Evolutionary conservation across 495 filamentous ascomycete species (phyloP).

Genomic region (Tuber umbilicatum): DNA sequence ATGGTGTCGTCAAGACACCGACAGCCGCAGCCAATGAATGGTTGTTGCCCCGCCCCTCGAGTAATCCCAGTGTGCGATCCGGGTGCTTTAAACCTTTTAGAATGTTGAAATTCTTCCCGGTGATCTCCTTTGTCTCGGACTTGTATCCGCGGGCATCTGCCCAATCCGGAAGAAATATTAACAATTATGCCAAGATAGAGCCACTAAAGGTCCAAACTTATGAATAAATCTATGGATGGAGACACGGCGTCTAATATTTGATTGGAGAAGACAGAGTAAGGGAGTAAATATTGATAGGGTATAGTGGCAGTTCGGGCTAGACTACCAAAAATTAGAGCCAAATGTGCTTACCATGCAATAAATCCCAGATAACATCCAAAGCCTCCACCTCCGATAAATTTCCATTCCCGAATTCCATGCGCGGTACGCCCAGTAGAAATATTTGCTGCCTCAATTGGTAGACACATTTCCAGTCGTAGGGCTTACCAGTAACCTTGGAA

Average conservation of each 20-base stretch:
- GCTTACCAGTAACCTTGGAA: slow-evolving; percentile 1
- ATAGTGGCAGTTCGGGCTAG: neutral
- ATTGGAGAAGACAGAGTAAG: neutral
- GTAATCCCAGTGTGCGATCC: neutral
- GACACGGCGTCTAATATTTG: neutral
- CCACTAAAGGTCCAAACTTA: neutral
- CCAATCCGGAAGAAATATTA: neutral
- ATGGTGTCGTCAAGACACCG: neutral
- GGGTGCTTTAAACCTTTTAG: neutral
- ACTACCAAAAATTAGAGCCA: neutral
- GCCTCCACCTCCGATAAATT: slow-evolving; percentile 11
- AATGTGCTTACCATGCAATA: slow-evolving; percentile 5
- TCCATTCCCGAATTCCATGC: slow-evolving; percentile 11
- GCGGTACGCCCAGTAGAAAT: neutral
- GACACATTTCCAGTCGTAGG: slow-evolving; percentile 19
- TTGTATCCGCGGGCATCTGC: neutral
- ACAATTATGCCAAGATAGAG: neutral
- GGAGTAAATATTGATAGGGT: neutral
- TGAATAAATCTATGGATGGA: neutral
- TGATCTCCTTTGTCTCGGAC: neutral
- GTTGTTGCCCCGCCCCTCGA: neutral
- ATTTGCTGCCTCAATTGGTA: slow-evolving; percentile 24
- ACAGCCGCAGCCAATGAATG: neutral
- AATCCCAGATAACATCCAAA: slow-evolving; percentile 15
- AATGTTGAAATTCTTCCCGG: neutral